Evolutionary conservation across 2,329 filamentous ascomycete genomes (phyloP).

Genomic region (Ophiostoma sp.): DNA sequence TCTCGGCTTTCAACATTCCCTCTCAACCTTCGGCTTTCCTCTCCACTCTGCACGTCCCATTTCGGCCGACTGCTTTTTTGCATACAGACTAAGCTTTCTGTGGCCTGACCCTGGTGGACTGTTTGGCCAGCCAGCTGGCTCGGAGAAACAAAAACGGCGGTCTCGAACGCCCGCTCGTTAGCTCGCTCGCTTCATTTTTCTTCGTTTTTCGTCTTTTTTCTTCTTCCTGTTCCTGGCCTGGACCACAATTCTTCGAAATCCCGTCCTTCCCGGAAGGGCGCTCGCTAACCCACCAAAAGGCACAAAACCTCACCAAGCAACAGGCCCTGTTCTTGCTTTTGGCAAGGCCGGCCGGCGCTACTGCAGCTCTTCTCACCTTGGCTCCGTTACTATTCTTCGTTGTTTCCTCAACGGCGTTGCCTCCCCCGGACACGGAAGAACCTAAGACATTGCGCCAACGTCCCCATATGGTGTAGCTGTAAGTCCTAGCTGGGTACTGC

Average conservation of each 20-base stretch:
- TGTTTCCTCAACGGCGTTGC: background rate
- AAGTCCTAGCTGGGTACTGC: background rate
- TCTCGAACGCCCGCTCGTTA: background rate
- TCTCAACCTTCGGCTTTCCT: background rate
- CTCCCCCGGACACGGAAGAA: background rate
- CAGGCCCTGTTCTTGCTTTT: background rate
- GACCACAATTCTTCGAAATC: background rate
- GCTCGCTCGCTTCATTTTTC: background rate
- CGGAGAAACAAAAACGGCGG: background rate
- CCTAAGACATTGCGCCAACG: conserved; percentile 1
- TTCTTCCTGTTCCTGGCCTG: background rate
- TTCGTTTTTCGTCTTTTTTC: background rate
- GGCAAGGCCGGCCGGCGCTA: background rate
- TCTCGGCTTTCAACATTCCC: background rate
- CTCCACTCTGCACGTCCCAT: background rate
- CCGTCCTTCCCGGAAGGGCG: background rate
- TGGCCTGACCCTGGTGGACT: background rate
- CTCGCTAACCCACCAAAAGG: background rate
- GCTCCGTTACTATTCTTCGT: background rate
- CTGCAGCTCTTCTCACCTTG: background rate
- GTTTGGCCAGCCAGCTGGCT: background rate
- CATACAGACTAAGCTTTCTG: background rate
- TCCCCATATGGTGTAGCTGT: background rate
- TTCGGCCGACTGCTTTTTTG: background rate
- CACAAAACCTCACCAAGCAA: background rate